Conservation (phyloP, 176 grass and related monocot genomes). For the Poa annua region DNA sequence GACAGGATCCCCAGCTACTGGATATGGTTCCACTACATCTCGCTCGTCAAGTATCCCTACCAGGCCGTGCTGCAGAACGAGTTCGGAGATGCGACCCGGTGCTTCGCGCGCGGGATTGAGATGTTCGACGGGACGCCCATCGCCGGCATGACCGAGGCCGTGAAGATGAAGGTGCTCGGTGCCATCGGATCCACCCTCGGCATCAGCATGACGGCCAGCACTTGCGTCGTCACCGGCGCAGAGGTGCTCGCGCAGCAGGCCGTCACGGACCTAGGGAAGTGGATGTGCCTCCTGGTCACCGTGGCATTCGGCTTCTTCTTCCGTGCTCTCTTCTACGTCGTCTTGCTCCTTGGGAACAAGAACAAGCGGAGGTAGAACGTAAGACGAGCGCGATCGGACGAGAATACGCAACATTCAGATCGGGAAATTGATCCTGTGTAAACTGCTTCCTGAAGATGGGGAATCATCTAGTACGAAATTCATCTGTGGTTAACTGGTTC, state of each 20-base stretch:
- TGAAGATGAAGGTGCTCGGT: conserved; percentile 58
- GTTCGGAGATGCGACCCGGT: conserved; percentile 50
- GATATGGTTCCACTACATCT: conserved; percentile 97
- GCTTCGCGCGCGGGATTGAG: conserved; percentile 69
- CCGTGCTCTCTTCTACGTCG: conserved; percentile 67
- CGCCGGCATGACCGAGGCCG: conserved; percentile 33
- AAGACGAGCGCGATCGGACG: neutral
- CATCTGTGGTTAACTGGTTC: neutral
- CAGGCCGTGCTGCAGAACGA: conserved; percentile 87
- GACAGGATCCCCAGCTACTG: conserved; percentile 78
- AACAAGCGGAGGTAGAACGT: conserved; percentile 66
- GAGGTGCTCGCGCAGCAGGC: conserved; percentile 68
- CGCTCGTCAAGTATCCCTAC: conserved; percentile 86
- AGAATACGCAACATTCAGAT: neutral
- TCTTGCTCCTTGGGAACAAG: conserved; percentile 59
- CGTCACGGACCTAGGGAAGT: conserved; percentile 68
- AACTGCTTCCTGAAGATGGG: neutral
- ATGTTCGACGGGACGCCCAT: conserved; percentile 79
- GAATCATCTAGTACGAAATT: neutral
- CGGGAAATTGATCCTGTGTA: neutral
- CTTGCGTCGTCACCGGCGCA: conserved; percentile 69
- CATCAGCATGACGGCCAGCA: conserved; percentile 30
- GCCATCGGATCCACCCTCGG: conserved; percentile 55
- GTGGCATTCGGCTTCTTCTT: conserved; percentile 73
- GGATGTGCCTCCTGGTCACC: conserved; percentile 71